A percentile compares a stretch with the other conserved stretches of the same genome.
These are phyloP conservation scores for Nadsonia starkeyi-henricii DNA, from an alignment of 1,139 yeast genomes.

Conservation along the genomic window DNA sequence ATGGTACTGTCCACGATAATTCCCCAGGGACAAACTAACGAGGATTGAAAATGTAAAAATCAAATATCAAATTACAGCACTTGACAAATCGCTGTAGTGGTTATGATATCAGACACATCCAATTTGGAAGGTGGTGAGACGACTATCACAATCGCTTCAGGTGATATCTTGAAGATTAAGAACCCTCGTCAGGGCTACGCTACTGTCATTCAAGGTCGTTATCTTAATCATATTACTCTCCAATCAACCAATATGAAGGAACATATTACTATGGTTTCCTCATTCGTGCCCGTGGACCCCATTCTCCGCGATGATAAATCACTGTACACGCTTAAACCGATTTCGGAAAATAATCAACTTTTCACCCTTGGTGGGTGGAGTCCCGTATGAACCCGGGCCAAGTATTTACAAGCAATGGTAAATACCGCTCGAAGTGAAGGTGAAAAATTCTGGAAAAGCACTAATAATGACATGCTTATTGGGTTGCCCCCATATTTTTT, in stretches of 20 bases:
- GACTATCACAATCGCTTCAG: conserved; percentile 30
- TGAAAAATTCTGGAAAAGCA: neutral
- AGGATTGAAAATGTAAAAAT: conserved; percentile 25
- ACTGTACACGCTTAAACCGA: conserved; percentile 30
- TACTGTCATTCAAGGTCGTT: conserved; percentile 42
- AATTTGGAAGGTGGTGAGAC: conserved; percentile 51
- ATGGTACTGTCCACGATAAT: too few species aligned
- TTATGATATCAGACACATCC: conserved; percentile 44
- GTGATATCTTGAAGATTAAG: conserved; percentile 33
- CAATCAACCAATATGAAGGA: conserved; percentile 38
- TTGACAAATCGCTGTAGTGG: conserved; percentile 49
- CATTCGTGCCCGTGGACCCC: conserved; percentile 32
- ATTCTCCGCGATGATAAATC: conserved; percentile 28
- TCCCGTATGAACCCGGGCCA: conserved; percentile 25
- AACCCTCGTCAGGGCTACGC: conserved; percentile 44
- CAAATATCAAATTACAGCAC: too few species aligned
- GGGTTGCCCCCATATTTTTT: neutral
- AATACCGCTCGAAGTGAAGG: neutral
- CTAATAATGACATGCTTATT: neutral
- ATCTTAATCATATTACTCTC: conserved; percentile 45
- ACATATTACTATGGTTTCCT: conserved; percentile 38
- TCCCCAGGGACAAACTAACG: conserved; percentile 29
- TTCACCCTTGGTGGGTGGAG: conserved; percentile 32
- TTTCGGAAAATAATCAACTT: conserved; percentile 24
- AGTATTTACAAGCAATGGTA: neutral